These are phyloP conservation scores for Zopfia rhizophila DNA, from an alignment of 2,329 filamentous ascomycete genomes.

Conservation along the genomic window DNA sequence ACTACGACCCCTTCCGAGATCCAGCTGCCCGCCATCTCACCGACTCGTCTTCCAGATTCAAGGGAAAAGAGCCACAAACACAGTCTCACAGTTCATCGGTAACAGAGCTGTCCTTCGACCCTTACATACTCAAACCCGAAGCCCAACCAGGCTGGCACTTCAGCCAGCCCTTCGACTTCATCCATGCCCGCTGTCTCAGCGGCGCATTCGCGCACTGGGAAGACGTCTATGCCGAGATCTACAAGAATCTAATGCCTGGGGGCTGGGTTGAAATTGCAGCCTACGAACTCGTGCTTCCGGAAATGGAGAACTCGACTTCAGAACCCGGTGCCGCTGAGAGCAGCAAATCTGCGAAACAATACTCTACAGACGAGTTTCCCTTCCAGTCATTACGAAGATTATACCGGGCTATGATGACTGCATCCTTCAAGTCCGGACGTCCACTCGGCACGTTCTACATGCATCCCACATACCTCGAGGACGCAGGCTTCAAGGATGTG, in stretches of 20 bases:
- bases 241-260: slow-evolving; percentile 57
- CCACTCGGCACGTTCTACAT: slow-evolving; percentile 58
- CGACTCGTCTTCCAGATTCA: slow-evolving; percentile 29
- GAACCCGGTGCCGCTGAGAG: slow-evolving; percentile 21
- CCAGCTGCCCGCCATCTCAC: slow-evolving; percentile 26
- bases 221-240: slow-evolving; percentile 57
- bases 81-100: slow-evolving; percentile 31
- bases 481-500: slow-evolving; percentile 58
- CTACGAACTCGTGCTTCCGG: slow-evolving; percentile 38
- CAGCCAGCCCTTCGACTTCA: slow-evolving; percentile 59
- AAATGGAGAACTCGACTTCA: slow-evolving; percentile 26
- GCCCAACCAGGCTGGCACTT: slow-evolving; percentile 57
- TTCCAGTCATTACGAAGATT: slow-evolving; percentile 41
- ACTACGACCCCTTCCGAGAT: slow-evolving; percentile 35
- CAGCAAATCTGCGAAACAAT: slow-evolving; percentile 18
- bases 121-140: slow-evolving; percentile 30
- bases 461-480: slow-evolving; percentile 49
- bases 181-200: slow-evolving; percentile 60
- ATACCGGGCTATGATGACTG: slow-evolving; percentile 44
- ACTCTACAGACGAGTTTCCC: slow-evolving; percentile 21
- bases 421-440: slow-evolving; percentile 53
- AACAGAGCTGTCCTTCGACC: slow-evolving; percentile 31
- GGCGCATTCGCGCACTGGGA: slow-evolving; percentile 61
- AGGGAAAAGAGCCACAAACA: slow-evolving; percentile 8
- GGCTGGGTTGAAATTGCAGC: slow-evolving; percentile 61